Conservation (phyloP, 129 eudicot species). For the Oenanthe sinensis region DNA sequence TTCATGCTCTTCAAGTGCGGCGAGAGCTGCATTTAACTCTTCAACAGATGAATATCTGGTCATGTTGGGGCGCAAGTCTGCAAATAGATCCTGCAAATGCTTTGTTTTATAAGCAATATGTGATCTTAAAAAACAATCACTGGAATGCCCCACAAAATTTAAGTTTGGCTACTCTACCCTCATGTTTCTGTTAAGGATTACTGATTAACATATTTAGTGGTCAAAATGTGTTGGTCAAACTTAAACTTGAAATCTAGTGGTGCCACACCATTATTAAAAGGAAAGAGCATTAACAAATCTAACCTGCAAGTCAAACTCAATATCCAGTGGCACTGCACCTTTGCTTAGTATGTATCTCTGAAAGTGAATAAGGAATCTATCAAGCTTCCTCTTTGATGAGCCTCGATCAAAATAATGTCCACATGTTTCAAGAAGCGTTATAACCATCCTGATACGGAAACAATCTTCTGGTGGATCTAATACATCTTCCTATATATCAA, state of each 20-base stretch:
- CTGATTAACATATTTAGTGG: background rate
- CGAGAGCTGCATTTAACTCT: constrained; percentile 64
- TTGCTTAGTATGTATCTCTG: constrained; percentile 82
- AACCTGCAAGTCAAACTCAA: constrained; percentile 97
- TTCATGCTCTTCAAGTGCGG: constrained; percentile 81
- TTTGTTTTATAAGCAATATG: constrained; percentile 1
- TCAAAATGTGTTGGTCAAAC: constrained; percentile 27
- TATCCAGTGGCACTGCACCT: constrained; percentile 83
- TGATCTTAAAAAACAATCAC: background rate
- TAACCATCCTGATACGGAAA: constrained; percentile 86
- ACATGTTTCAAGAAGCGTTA: constrained; percentile 89
- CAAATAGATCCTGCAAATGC: constrained; percentile 69
- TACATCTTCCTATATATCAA: constrained; percentile 55
- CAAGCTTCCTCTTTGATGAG: constrained; percentile 89
- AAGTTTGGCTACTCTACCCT: background rate
- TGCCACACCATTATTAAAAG: constrained; percentile 38
- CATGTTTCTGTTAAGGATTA: background rate
- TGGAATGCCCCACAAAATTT: background rate
- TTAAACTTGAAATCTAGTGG: constrained; percentile 69
- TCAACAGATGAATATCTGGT: constrained; percentile 76
- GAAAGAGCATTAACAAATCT: constrained; percentile 12
- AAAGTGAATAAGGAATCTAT: constrained; percentile 83
- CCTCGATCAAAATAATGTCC: constrained; percentile 98
- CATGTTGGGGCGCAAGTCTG: constrained; percentile 85
- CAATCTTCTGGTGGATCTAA: constrained; percentile 98